Percentiles rank a stretch among this genome's conserved stretches.
Evolutionary conservation across 352 stramenopile genomes (phyloP).

Genomic region (Globisporangium mamillatum): DNA sequence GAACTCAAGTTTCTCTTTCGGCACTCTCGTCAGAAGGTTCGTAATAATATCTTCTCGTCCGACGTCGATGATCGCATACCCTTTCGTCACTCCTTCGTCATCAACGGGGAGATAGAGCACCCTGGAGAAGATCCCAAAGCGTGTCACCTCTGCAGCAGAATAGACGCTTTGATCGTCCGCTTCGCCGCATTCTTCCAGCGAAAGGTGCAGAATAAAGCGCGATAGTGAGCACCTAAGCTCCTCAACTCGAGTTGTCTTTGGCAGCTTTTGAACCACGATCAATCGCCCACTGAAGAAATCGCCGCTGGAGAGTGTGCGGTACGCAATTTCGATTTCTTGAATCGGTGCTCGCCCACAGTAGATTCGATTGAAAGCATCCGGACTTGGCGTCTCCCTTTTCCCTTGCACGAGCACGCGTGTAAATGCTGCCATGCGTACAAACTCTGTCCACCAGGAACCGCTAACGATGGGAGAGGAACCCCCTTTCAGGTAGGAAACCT

Average conservation of each 20-base stretch:
- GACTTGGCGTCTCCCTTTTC: slow-evolving; percentile 36
- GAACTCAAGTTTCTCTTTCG: slow-evolving; percentile 55
- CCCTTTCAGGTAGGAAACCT: slow-evolving; percentile 53
- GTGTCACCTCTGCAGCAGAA: slow-evolving; percentile 57
- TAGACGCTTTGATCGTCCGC: slow-evolving; percentile 74
- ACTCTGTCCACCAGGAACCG: slow-evolving; percentile 50
- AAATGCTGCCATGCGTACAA: slow-evolving; percentile 61
- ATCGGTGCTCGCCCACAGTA: slow-evolving; percentile 59
- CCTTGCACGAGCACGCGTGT: slow-evolving; percentile 41
- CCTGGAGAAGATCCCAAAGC: slow-evolving; percentile 57
- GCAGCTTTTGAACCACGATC: slow-evolving; percentile 65
- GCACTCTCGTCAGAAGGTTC: slow-evolving; percentile 43
- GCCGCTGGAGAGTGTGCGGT: slow-evolving; percentile 22
- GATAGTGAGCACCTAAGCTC: slow-evolving; percentile 43
- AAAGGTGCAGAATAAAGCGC: slow-evolving; percentile 59
- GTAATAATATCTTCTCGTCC: slow-evolving; percentile 61
- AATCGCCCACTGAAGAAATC: slow-evolving; percentile 53
- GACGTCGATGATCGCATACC: slow-evolving; percentile 69
- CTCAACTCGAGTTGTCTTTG: slow-evolving; percentile 42
- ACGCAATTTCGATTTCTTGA: slow-evolving; percentile 48
- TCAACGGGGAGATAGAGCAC: slow-evolving; percentile 63
- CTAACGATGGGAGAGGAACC: slow-evolving; percentile 41
- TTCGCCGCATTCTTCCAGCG: slow-evolving; percentile 73
- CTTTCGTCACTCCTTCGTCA: slow-evolving; percentile 36
- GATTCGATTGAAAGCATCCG: slow-evolving; percentile 40